phyloP scores from a whole-genome alignment of 1,284 basidiomycete genomes.

The Spongispora temasekensis region DNA sequence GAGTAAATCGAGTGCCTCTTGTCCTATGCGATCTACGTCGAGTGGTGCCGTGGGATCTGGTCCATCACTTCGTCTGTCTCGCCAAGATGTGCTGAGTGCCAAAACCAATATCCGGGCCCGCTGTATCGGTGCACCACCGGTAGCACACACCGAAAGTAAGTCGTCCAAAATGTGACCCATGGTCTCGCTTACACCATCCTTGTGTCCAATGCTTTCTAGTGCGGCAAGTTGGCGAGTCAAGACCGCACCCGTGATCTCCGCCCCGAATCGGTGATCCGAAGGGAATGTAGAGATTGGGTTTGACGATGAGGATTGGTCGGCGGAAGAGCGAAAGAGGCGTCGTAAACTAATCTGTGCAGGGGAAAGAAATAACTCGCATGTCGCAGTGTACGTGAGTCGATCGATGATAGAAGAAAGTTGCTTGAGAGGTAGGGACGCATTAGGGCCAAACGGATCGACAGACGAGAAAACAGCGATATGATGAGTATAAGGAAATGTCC shows the following conservation, averaged over 20 bases:
- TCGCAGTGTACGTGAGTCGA: constrained; percentile 61
- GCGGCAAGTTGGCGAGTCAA: constrained; percentile 61
- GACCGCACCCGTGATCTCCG: constrained; percentile 49
- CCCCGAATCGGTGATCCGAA: constrained; percentile 11
- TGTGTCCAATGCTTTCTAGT: constrained; percentile 55
- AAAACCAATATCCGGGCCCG: constrained; percentile 53
- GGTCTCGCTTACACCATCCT: constrained; percentile 48
- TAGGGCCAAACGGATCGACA: constrained; percentile 32
- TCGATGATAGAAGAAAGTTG: constrained; percentile 63
- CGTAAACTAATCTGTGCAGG: constrained; percentile 41
- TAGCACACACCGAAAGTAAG: constrained; percentile 49
- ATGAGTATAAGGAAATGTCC: constrained; percentile 51
- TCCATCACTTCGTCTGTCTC: constrained; percentile 31
- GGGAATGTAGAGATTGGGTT: constrained; percentile 20
- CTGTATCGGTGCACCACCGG: constrained; percentile 50
- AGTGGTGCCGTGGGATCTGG: constrained; percentile 24
- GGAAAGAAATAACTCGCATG: constrained; percentile 60
- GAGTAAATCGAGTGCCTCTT: constrained; percentile 46
- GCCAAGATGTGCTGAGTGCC: constrained; percentile 55
- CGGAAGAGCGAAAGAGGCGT: background rate
- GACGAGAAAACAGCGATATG: constrained; percentile 29
- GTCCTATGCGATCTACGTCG: constrained; percentile 38
- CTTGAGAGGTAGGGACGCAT: constrained; percentile 42
- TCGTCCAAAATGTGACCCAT: constrained; percentile 49
- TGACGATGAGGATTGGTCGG: background rate